phyloP scores from a whole-genome alignment of 2,329 filamentous ascomycete species.

The Colletotrichum graminicola region DNA sequence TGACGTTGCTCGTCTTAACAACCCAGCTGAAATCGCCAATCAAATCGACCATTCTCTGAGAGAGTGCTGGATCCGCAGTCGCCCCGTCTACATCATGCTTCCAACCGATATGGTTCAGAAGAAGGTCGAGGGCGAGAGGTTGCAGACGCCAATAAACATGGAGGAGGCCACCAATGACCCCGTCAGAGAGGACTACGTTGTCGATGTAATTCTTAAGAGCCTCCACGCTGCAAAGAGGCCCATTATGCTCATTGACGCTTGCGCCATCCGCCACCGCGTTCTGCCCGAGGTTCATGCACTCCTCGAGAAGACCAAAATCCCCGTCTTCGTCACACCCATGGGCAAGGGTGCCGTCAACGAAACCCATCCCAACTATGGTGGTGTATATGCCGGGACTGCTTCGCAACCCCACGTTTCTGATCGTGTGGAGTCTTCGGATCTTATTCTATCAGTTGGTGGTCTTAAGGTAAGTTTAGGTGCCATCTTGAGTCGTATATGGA shows the following conservation, averaged over 20 bases:
- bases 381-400: slow-evolving; percentile 86
- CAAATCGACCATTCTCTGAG: slow-evolving; percentile 84
- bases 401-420: slow-evolving; percentile 74
- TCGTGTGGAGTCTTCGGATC: slow-evolving; percentile 75
- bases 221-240: slow-evolving; percentile 80
- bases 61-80: slow-evolving; percentile 79
- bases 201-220: slow-evolving; percentile 80
- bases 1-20: slow-evolving; percentile 76
- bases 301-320: slow-evolving; percentile 78
- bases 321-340: slow-evolving; percentile 91
- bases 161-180: slow-evolving; percentile 72
- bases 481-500: too few species aligned
- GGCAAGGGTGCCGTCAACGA: slow-evolving; percentile 89
- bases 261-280: slow-evolving; percentile 81
- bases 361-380: slow-evolving; percentile 79
- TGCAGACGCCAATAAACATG: slow-evolving; percentile 79
- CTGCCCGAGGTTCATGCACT: slow-evolving; percentile 79
- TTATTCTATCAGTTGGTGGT: slow-evolving; percentile 77
- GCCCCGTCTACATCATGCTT: slow-evolving; percentile 86
- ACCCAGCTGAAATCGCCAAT: slow-evolving; percentile 75
- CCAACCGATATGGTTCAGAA: slow-evolving; percentile 84
- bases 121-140: slow-evolving; percentile 79
- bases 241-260: slow-evolving; percentile 85
- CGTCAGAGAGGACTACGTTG: slow-evolving; percentile 84
- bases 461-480: slow-evolving; percentile 57